Base-by-base conservation (phyloP, 2,329 filamentous ascomycete species). In the Fusarium napiforme region DNA sequence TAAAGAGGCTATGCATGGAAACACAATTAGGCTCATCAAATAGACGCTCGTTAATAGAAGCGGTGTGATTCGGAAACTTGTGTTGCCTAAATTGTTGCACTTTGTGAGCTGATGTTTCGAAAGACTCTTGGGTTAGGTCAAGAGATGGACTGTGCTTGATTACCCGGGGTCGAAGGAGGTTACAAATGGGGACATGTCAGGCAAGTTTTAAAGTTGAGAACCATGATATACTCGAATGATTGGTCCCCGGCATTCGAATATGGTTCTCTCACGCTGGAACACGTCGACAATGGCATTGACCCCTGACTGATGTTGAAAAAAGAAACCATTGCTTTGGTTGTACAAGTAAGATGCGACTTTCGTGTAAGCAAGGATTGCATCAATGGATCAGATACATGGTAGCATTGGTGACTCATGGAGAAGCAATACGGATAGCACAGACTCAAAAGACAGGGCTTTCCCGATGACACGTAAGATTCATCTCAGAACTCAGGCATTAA, bases 141-240 rank as follows among this genome's bases (percentile, higher is more conserved):
- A 71, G 66, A 36, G 71, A 64, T 60, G 71, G 62, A 59, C 71
- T 52, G 67, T 73, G 71, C 71, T 62, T 69, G 65, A 74, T 72
- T 73, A 70, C 30, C 32, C 18, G 40, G 59, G 50, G 63, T 23
- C 43, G 7, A 47, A 67, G 56, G 65, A 68, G 47, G 42, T 37
- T 19, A 16, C 46, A 23, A 55, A 68, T 68, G 65, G 64, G 42
- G 36, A 56, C 42, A 42, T 26, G 57, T 67, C 60, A 69, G 43
- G 57, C 64, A 69, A 50, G 37, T 46, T 67, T 45, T 32, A 11
- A 42, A 64, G n/a, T 46, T 61, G 23, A 26, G 28, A 52, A 64
- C 36, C n/a, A 19, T 47, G 37, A 26, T 43, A 21, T 34, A 40
- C 15, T 39, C 37, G 15, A 55, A n/a, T 55, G 64, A 68, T 63